Base-by-base conservation (phyloP, 2,329 filamentous ascomycete species). In the Helotiales sp. region DNA sequence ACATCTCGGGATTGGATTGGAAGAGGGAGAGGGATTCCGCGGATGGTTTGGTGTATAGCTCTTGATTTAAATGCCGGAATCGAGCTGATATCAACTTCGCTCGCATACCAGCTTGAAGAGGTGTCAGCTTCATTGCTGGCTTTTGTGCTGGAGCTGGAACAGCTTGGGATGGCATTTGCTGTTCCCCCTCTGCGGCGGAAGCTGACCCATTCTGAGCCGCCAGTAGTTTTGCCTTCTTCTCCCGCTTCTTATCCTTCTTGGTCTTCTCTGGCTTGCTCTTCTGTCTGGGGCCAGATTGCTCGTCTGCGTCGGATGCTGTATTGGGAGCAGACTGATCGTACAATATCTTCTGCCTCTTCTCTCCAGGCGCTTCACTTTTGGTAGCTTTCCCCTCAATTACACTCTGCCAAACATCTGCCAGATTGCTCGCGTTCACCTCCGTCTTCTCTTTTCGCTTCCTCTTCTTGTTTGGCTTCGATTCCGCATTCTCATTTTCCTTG, bases 51-150 rank as follows among this genome's bases (percentile, higher is more conserved):
- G 93, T 98, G 77, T 99, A 99, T 13, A 99, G 86, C 0, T 91
- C 93, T 77, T 99, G 90, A 74, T 99, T 99, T 61, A 99, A 86
- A 75, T 98, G 92, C 63, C 95, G 91, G 83, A 99, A 99, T 58
- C 95, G 92, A 1, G 95, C 93, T 9, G 93, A 96, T 62, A 96
- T 82, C 62, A 99, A 86, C 79, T 99, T 99, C 71, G 92, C 88
- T 61, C 91, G 88, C 95, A 99, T 99, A 3, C 91, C 87, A 55
- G 89, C 86, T 79, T 99, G 95, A 56, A 99, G 86, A 3, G 95
- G 92, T 0, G 95, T 99, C 69, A 99, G 84, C 66, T 90, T 91
- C 19, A 78, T 71, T 15, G 75, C 74, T 33, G 64, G 62, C 56
- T 65, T 67, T 31, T 77, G 74, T 36, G 78, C 74, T 29, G 7